Evolutionary conservation across 2,329 filamentous ascomycete genomes (phyloP).

Genomic region (Sordariomycetes sp.): DNA sequence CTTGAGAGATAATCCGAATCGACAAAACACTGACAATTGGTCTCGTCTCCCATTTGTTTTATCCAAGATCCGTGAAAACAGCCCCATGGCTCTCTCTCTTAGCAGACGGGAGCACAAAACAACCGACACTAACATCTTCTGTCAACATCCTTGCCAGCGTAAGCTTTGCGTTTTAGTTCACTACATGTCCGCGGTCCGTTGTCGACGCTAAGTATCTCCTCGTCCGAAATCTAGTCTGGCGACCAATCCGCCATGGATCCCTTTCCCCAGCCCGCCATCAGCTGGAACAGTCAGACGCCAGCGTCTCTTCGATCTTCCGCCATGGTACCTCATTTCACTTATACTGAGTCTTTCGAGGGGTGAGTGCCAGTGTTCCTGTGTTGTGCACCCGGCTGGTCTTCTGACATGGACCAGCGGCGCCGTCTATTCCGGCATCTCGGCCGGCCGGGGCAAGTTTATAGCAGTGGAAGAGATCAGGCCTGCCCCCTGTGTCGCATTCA

Average conservation of each 20-base stretch:
- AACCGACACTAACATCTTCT: background rate
- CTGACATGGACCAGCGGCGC: constrained; percentile 1
- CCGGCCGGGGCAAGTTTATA: constrained; percentile 16
- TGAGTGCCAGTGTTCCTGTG: background rate
- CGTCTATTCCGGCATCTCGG: constrained; percentile 10
- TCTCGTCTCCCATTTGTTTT: too few relatives aligned
- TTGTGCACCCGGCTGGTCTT: background rate
- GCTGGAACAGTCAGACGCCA: background rate
- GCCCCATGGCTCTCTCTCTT: too few relatives aligned
- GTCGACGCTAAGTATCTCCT: background rate
- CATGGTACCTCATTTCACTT: constrained; percentile 2
- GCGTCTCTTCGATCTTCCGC: background rate
- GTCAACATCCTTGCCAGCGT: background rate
- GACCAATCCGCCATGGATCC: background rate
- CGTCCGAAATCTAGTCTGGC: background rate
- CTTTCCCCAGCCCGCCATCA: background rate
- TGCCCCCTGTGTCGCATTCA: constrained; percentile 14
- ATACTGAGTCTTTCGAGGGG: constrained; percentile 1
- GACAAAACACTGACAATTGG: too few relatives aligned
- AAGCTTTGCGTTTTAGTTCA: background rate
- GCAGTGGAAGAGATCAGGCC: constrained; percentile 9
- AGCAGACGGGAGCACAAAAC: too few relatives aligned
- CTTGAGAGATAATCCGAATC: too few relatives aligned
- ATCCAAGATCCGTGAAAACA: too few relatives aligned
- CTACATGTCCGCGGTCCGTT: background rate